phyloP scores from a whole-genome alignment of 192 early-diverging fungal species.

The Chytriomyces sp. region DNA sequence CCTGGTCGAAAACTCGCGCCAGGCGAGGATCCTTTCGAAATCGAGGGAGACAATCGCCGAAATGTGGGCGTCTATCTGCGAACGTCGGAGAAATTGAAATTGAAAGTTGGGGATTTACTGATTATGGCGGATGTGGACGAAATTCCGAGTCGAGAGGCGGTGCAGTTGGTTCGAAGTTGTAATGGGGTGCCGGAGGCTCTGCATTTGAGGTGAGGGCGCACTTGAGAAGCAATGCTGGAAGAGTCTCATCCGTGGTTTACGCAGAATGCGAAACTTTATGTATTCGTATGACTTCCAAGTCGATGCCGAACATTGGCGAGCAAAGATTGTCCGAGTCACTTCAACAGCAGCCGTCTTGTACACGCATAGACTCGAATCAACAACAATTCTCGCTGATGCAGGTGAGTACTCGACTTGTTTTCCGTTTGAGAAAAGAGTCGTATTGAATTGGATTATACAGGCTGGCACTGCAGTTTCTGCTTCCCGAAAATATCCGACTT shows the following conservation, averaged over 20 bases:
- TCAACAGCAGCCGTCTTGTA: slow-evolving; percentile 33
- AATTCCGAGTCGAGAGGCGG: slow-evolving; percentile 51
- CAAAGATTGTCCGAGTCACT: slow-evolving; percentile 47
- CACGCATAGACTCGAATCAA: slow-evolving; percentile 44
- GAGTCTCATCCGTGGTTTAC: not conserved
- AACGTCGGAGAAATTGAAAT: slow-evolving; percentile 15
- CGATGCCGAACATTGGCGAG: slow-evolving; percentile 54
- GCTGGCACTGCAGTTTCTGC: slow-evolving; percentile 74
- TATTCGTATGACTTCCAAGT: slow-evolving; percentile 68
- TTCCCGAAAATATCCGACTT: slow-evolving; percentile 62
- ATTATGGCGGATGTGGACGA: slow-evolving; percentile 69
- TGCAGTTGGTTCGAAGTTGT: slow-evolving; percentile 54
- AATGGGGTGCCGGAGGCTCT: slow-evolving; percentile 48
- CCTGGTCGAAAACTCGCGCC: slow-evolving; percentile 27
- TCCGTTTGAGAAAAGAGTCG: not conserved
- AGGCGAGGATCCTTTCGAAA: slow-evolving; percentile 52
- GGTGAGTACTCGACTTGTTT: slow-evolving; percentile 15
- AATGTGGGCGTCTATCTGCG: slow-evolving; percentile 51
- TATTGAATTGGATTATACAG: not conserved
- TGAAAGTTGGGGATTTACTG: slow-evolving; percentile 52
- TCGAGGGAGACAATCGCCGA: slow-evolving; percentile 52
- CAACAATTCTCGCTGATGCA: slow-evolving; percentile 57
- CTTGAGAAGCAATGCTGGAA: not conserved
- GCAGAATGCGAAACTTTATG: slow-evolving; percentile 55
- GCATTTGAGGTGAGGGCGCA: slow-evolving; percentile 42